phyloP scores from a whole-genome alignment of 306 rosid genomes.

The Begonia fuchsioides region DNA sequence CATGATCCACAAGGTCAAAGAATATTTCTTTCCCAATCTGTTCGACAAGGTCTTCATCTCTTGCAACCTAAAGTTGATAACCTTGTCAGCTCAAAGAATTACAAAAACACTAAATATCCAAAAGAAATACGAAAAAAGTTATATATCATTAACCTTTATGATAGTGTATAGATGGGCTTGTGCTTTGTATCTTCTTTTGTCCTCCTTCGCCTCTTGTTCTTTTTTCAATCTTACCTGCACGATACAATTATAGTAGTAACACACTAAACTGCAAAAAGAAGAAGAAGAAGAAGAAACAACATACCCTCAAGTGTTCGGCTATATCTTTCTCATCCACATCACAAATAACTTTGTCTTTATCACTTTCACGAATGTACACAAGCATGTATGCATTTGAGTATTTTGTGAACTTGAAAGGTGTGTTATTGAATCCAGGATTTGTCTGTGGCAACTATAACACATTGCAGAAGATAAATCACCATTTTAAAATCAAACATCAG shows the following conservation, averaged over 20 bases:
- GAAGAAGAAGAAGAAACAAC: no score
- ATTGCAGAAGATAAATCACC: slow-evolving; percentile 10
- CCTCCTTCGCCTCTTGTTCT: slow-evolving; percentile 82
- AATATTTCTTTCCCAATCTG: slow-evolving; percentile 74
- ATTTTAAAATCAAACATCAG: no score
- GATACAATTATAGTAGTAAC: slow-evolving; percentile 5
- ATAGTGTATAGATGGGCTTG: slow-evolving; percentile 84
- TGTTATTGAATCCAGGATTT: slow-evolving; percentile 78
- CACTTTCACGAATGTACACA: slow-evolving; percentile 83
- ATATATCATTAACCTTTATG: slow-evolving; percentile 40
- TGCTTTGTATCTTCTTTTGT: slow-evolving; percentile 71
- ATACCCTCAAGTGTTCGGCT: slow-evolving; percentile 79
- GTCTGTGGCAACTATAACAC: slow-evolving; percentile 58
- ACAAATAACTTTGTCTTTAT: slow-evolving; percentile 78
- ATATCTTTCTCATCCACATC: slow-evolving; percentile 81
- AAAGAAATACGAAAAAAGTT: slow-evolving; percentile 1
- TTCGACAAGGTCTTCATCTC: slow-evolving; percentile 61
- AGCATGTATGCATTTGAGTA: slow-evolving; percentile 94
- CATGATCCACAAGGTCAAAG: slow-evolving; percentile 94
- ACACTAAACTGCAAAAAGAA: not conserved
- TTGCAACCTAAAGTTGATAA: slow-evolving; percentile 47
- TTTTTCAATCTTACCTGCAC: slow-evolving; percentile 67
- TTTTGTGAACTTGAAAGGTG: slow-evolving; percentile 82
- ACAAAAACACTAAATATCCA: not conserved
- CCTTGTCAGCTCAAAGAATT: slow-evolving; percentile 1